A percentile compares a stretch with the other conserved stretches of the same genome.
These are phyloP conservation scores for Cryptococcus maquisensis DNA, from an alignment of 1,284 basidiomycete species.

Conservation along the genomic window DNA sequence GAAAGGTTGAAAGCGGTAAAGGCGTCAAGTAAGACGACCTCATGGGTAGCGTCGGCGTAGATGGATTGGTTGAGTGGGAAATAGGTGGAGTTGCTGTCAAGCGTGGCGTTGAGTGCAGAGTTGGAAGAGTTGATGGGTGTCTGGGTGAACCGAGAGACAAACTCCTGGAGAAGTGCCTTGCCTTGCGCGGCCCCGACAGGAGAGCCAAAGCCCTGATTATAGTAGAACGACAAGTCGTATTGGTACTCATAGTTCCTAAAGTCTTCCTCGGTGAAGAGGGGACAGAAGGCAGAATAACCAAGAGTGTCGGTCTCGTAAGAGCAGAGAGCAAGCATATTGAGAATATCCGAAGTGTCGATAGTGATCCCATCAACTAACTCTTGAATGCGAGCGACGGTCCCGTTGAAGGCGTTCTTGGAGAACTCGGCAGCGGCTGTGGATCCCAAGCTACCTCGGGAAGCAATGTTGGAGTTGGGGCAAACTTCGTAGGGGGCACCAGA, in stretches of 20 bases:
- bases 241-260: conserved; percentile 80
- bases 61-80: conserved; percentile 77
- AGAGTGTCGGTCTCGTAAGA: conserved; percentile 88
- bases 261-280: conserved; percentile 81
- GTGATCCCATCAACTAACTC: conserved; percentile 19
- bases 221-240: conserved; percentile 58
- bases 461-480: conserved; percentile 66
- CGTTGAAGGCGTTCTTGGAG: conserved; percentile 54
- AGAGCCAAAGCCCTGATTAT: conserved; percentile 72
- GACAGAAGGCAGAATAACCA: conserved; percentile 84
- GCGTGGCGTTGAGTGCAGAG: conserved; percentile 72
- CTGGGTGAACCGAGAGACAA: conserved; percentile 71
- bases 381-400: conserved; percentile 40
- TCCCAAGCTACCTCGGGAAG: conserved; percentile 53
- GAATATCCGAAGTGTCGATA: conserved; percentile 28
- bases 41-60: conserved; percentile 55
- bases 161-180: conserved; percentile 76
- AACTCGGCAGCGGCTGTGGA: conserved; percentile 56
- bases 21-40: conserved; percentile 70
- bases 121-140: conserved; percentile 64
- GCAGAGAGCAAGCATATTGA: conserved; percentile 53
- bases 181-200: conserved; percentile 75
- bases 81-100: conserved; percentile 62
- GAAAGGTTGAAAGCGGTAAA: conserved; percentile 70
- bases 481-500: conserved; percentile 48